Conservation (phyloP, 345 rosid genomes). For the Aurinia saxatilis region DNA sequence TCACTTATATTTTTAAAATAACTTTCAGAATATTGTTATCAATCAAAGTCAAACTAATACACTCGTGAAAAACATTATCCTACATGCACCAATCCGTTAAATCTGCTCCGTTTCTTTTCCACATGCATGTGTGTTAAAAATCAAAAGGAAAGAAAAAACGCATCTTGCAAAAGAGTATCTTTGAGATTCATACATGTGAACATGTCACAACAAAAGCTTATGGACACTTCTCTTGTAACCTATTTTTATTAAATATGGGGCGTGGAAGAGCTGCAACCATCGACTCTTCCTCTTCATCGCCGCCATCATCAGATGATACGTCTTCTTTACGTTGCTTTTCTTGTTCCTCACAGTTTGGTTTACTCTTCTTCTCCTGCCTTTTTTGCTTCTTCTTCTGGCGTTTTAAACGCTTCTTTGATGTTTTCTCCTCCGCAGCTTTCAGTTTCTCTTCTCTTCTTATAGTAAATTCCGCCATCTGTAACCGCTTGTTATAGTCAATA, state of each 20-base stretch:
- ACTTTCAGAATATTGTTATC: too few relatives aligned
- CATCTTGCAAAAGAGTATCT: conserved; percentile 5
- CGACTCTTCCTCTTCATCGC: conserved; percentile 40
- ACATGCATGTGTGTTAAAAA: neutral
- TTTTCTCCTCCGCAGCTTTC: conserved; percentile 76
- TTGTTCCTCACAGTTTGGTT: conserved; percentile 37
- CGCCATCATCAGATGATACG: conserved; percentile 40
- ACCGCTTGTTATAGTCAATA: conserved; percentile 68
- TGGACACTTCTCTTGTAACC: conserved; percentile 7
- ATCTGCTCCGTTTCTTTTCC: neutral
- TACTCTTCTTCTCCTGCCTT: conserved; percentile 62
- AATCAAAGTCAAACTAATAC: too few relatives aligned
- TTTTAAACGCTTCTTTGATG: conserved; percentile 75
- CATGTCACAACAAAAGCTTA: conserved; percentile 3
- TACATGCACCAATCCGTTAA: neutral
- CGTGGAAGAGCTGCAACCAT: conserved; percentile 21
- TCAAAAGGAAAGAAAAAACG: neutral
- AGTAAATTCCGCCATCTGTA: conserved; percentile 57
- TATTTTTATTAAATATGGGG: conserved; percentile 20
- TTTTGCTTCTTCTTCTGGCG: conserved; percentile 80
- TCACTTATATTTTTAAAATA: too few relatives aligned
- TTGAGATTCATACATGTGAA: neutral
- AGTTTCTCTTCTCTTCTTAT: conserved; percentile 80
- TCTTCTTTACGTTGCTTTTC: conserved; percentile 34
- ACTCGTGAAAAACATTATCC: too few relatives aligned